These are phyloP conservation scores for Pichia exigua DNA, from an alignment of 805 yeast genomes.

Conservation along the genomic window DNA sequence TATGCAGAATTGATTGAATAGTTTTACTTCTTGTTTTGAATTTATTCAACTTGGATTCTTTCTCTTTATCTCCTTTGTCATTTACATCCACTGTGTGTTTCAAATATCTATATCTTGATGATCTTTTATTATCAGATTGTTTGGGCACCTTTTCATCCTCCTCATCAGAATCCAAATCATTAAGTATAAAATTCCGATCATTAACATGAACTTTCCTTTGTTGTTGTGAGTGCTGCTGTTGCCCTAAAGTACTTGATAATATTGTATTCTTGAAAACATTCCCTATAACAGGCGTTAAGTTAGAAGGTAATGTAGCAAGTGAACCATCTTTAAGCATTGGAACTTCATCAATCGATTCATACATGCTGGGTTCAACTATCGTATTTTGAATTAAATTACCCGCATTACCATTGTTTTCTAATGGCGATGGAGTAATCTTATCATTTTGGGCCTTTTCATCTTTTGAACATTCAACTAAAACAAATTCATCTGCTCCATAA, in stretches of 20 bases:
- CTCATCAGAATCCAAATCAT: slow-evolving; percentile 16
- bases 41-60: slow-evolving; percentile 18
- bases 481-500: slow-evolving; percentile 77
- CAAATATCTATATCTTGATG: slow-evolving; percentile 1
- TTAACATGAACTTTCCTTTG: not conserved
- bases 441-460: slow-evolving; percentile 43
- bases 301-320: slow-evolving; percentile 13
- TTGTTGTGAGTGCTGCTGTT: not conserved
- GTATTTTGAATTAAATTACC: not conserved
- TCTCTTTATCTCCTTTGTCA: slow-evolving; percentile 1
- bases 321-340: slow-evolving; percentile 6
- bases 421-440: slow-evolving; percentile 41
- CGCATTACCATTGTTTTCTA: slow-evolving; percentile 9
- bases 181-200: not conserved
- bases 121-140: not conserved
- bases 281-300: slow-evolving; percentile 19
- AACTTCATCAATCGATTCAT: not conserved
- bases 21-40: slow-evolving; percentile 19
- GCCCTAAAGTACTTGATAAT: not conserved
- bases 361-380: not conserved
- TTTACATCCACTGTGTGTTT: not conserved
- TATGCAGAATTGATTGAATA: slow-evolving; percentile 21
- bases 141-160: slow-evolving; percentile 2
- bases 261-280: slow-evolving; percentile 12
- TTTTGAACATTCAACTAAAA: slow-evolving; percentile 54